These are phyloP conservation scores for Rhynchospora tenuis DNA, from an alignment of 176 grass and related monocot genomes.

Conservation along the genomic window DNA sequence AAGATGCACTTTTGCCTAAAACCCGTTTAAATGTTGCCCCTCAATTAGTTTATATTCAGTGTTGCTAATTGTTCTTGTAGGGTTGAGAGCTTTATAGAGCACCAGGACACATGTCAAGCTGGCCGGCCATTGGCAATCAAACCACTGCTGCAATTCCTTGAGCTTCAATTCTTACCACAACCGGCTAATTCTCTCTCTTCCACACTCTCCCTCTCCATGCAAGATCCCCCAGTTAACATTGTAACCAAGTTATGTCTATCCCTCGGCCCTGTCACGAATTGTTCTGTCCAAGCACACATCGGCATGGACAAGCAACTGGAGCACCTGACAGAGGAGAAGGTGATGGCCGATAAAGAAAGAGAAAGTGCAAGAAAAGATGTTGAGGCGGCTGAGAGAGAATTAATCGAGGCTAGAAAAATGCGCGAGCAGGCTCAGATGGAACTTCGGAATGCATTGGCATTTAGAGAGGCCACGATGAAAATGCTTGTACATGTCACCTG, in stretches of 20 bases:
- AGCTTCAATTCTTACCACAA: slow-evolving; percentile 12
- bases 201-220: slow-evolving; percentile 9
- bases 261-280: slow-evolving; percentile 2
- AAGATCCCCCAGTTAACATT: not conserved
- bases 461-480: slow-evolving; percentile 17
- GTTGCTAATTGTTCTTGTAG: not conserved
- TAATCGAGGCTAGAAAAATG: slow-evolving; percentile 16
- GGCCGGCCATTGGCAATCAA: not conserved
- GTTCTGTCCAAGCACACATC: not conserved
- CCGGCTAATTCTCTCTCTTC: slow-evolving; percentile 2
- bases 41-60: not conserved
- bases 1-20: not conserved
- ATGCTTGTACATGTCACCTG: slow-evolving; percentile 23
- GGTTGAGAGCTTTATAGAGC: slow-evolving; percentile 28
- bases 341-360: slow-evolving; percentile 10
- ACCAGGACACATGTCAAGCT: slow-evolving; percentile 14
- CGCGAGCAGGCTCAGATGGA: slow-evolving; percentile 8
- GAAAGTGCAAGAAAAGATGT: slow-evolving; percentile 20
- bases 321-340: slow-evolving; percentile 16
- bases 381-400: slow-evolving; percentile 16
- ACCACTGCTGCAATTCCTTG: slow-evolving; percentile 9
- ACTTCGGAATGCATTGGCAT: slow-evolving; percentile 11
- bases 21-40: not conserved
- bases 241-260: slow-evolving; percentile 24
- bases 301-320: not conserved